Evolutionary conservation across 768 basidiomycete species (phyloP).

Genomic region (Phanerochaete carnosa): DNA sequence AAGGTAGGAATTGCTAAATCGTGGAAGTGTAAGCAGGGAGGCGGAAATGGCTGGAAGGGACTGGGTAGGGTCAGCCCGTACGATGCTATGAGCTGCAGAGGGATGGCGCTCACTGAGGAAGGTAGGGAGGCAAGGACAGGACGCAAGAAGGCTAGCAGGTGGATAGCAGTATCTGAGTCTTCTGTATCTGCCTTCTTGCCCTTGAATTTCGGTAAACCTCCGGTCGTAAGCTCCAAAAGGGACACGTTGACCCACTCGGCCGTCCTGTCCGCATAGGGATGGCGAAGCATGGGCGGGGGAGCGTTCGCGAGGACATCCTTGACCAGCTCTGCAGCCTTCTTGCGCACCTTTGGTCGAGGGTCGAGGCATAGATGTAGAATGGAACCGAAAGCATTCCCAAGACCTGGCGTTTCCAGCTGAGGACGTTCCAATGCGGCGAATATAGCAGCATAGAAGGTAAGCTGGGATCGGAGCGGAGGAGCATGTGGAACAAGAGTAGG

Average conservation of each 20-base stretch:
- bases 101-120: constrained; percentile 53
- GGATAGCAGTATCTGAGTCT: constrained; percentile 72
- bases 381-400: constrained; percentile 83
- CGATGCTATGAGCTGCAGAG: constrained; percentile 8
- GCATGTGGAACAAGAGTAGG: constrained; percentile 61
- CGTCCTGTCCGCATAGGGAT: constrained; percentile 84
- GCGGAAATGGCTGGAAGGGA: constrained; percentile 66
- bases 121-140: constrained; percentile 61
- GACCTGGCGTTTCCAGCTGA: constrained; percentile 61
- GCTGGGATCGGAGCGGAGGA: constrained; percentile 81
- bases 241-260: constrained; percentile 74
- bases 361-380: constrained; percentile 83
- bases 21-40: constrained; percentile 76
- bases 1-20: constrained; percentile 84
- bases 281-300: constrained; percentile 69
- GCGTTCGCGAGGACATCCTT: constrained; percentile 73
- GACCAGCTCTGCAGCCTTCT: constrained; percentile 83
- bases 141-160: constrained; percentile 69
- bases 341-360: constrained; percentile 90
- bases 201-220: constrained; percentile 59
- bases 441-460: constrained; percentile 70
- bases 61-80: constrained; percentile 36
- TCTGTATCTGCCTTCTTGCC: constrained; percentile 50
- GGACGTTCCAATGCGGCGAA: constrained; percentile 68
- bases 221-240: constrained; percentile 61